These are phyloP conservation scores for Vicia villosa DNA, from an alignment of 306 rosid species.

Conservation along the genomic window DNA sequence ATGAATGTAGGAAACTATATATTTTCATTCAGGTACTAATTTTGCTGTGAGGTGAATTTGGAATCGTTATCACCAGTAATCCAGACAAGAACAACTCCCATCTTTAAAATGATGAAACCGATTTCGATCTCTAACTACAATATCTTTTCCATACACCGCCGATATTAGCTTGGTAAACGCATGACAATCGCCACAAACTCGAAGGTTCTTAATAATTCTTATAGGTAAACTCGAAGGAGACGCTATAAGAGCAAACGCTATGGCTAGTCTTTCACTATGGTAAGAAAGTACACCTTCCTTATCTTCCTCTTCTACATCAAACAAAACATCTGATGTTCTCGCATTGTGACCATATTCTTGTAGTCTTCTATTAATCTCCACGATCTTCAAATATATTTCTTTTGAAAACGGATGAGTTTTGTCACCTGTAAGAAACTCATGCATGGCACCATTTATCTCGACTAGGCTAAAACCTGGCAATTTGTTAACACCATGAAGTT, in stretches of 20 bases:
- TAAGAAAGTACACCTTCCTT: conserved; percentile 51
- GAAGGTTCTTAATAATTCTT: conserved; percentile 47
- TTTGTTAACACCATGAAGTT: conserved; percentile 44
- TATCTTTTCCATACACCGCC: conserved; percentile 34
- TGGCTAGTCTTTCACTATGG: conserved; percentile 52
- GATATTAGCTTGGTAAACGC: conserved; percentile 44
- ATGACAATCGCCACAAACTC: conserved; percentile 52
- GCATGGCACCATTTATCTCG: conserved; percentile 49
- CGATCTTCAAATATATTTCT: conserved; percentile 46
- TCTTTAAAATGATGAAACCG: conserved; percentile 51
- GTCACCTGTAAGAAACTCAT: conserved; percentile 53
- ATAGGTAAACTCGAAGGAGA: conserved; percentile 37
- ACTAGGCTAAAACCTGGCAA: conserved; percentile 54
- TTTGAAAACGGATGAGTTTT: conserved; percentile 45
- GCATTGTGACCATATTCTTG: conserved; percentile 46
- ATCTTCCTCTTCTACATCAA: conserved; percentile 56
- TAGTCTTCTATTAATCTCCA: conserved; percentile 44
- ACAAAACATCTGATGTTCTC: conserved; percentile 45
- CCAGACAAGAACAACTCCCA: conserved; percentile 50
- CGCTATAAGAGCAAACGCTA: conserved; percentile 49
- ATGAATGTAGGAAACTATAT: background rate
- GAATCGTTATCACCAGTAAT: conserved; percentile 36
- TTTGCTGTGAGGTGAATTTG: conserved; percentile 24
- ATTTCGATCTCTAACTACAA: conserved; percentile 49
- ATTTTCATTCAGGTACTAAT: background rate